Percentiles rank a stretch among this genome's conserved stretches.
Evolutionary conservation across 306 rosid species (phyloP).

Genomic region (Cajanus cajan): DNA sequence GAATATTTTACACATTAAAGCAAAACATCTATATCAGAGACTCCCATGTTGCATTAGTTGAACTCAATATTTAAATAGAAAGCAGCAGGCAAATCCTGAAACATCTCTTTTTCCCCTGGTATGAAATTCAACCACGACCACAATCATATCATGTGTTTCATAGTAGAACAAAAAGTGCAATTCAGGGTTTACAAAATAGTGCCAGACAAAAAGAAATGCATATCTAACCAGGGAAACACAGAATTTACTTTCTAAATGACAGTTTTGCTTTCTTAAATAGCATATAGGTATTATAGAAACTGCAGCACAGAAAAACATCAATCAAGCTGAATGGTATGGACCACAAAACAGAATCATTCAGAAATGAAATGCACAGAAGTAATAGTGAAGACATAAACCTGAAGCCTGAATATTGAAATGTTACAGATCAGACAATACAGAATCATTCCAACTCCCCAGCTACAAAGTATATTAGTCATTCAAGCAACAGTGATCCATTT

Average conservation of each 20-base stretch:
- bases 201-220: neutral
- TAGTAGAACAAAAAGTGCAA: neutral
- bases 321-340: conserved; percentile 7
- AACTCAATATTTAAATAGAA: conserved; percentile 22
- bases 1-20: conserved; percentile 18
- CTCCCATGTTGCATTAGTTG: neutral
- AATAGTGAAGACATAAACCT: neutral
- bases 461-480: conserved; percentile 1
- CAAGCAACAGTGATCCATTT: neutral
- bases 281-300: neutral
- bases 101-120: neutral
- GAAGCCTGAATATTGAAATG: conserved; percentile 13
- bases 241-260: neutral
- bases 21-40: conserved; percentile 4
- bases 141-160: neutral
- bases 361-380: conserved; percentile 7
- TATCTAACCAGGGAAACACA: neutral
- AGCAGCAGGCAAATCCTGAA: neutral
- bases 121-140: neutral
- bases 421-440: neutral
- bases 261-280: neutral
- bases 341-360: neutral
- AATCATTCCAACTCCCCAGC: conserved; percentile 19
- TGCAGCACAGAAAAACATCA: neutral
- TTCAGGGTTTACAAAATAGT: conserved; percentile 13